Evolutionary conservation across 805 yeast species (phyloP).

Genomic region (Sugiyamaella boreocaroliniensis): DNA sequence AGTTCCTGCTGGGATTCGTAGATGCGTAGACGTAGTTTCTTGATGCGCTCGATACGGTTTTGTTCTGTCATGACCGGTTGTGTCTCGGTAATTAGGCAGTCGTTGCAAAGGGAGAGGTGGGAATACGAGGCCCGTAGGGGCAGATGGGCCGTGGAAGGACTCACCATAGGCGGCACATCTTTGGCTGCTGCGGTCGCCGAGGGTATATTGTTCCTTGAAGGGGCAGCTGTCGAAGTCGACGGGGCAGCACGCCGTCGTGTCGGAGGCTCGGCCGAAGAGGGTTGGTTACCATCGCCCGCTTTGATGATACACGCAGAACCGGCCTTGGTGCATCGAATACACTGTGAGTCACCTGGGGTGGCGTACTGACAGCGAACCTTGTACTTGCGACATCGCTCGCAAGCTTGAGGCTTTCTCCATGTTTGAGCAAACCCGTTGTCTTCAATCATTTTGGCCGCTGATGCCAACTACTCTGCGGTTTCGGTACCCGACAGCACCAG

Average conservation of each 20-base stretch:
- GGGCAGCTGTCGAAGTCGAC: background rate
- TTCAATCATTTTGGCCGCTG: background rate
- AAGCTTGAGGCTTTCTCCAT: constrained; percentile 20
- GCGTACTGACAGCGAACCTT: constrained; percentile 21
- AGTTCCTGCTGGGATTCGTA: background rate
- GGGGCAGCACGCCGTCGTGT: background rate
- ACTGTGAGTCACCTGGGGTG: constrained; percentile 7
- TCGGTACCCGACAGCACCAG: too few species aligned
- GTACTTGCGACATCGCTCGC: constrained; percentile 18
- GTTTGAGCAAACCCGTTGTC: constrained; percentile 7
- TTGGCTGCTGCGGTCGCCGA: background rate
- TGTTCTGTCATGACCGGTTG: background rate
- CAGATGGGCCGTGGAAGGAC: background rate
- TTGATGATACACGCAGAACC: constrained; percentile 10
- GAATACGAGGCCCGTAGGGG: background rate
- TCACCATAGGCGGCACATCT: too few species aligned
- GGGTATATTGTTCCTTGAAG: background rate
- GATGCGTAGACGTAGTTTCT: background rate
- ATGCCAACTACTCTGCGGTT: too few species aligned
- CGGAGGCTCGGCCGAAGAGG: background rate
- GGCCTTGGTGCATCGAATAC: constrained; percentile 19
- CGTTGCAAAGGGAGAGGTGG: background rate
- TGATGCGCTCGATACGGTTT: background rate
- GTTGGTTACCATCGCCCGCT: background rate
- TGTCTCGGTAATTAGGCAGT: background rate